Evolutionary conservation across 495 filamentous ascomycete genomes (phyloP), one percentile per base, ranked within the genome.

Genomic region (Hypomontagnella submonticulosa): DNA sequence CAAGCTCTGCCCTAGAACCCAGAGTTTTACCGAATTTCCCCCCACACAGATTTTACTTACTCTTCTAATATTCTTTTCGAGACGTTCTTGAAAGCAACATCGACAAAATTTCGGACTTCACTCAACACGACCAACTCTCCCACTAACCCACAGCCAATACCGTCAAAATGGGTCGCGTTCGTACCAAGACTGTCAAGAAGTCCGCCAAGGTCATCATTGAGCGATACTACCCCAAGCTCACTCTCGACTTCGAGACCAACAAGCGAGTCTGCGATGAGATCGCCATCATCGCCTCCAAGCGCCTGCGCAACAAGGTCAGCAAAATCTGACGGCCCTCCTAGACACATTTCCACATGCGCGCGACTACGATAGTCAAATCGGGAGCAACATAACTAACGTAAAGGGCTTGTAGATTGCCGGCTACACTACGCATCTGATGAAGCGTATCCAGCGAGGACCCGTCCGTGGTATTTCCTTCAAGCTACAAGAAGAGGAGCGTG

Each of bases 381-480:
- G 33, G 13, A 2, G 6, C 3, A 44, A 5, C 9, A 5, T 16
- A 55, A 34, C 65, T 74, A 49, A 74, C 42, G 36, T 19, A 6
- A 33, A 37, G 9, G 12, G 13, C 3, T 53, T 50, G 15, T 11
- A 69, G 66, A 97, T 98, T 85, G 95, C 95, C 76, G 95, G 95
- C 73, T 98, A 97, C 86, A 97, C 94, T 71, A 98, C 94, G 61
- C 92, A 94, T 76, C 79, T 92, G 79, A 81, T 99, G 95, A 97
- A 97, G 87, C 95, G 95, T 83, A 99, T 99, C 77, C 94, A 97
- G 84, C 93, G 95, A 79, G 95, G 95, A 44, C 95, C 95, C 66
- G 95, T 99, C 81, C 95, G 95, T 74, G 95, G 95, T 87, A 99
- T 99, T 83, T 98, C 96, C 79, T 99, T 99, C 92, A 99, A 98